Conservation (phyloP, 495 filamentous ascomycete genomes). For the Chaetomium tenue region DNA sequence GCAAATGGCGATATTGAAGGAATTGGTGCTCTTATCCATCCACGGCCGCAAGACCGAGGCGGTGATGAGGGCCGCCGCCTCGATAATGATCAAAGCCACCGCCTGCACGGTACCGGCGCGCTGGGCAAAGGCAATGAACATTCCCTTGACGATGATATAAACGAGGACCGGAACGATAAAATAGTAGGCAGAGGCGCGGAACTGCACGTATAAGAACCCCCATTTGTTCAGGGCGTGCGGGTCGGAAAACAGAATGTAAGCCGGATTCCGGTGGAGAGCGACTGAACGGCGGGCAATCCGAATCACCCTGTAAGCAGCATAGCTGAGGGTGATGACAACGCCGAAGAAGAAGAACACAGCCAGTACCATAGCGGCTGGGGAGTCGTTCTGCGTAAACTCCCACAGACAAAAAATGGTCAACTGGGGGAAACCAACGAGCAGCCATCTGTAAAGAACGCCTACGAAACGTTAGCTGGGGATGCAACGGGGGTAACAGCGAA, state of each 20-base stretch:
- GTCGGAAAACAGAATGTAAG: constrained; percentile 96
- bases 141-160: constrained; percentile 80
- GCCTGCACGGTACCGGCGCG: constrained; percentile 72
- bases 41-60: constrained; percentile 83
- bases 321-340: constrained; percentile 74
- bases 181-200: constrained; percentile 94
- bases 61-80: constrained; percentile 74
- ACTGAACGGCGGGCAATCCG: constrained; percentile 84
- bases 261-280: constrained; percentile 90
- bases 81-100: constrained; percentile 79
- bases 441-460: constrained; percentile 87
- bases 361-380: constrained; percentile 80
- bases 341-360: constrained; percentile 88
- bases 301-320: constrained; percentile 87
- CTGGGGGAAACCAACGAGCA: constrained; percentile 91
- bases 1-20: constrained; percentile 91
- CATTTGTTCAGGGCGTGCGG: constrained; percentile 92
- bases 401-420: constrained; percentile 89
- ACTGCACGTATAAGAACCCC: constrained; percentile 98
- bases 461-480: constrained; percentile 33
- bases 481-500: not conserved
- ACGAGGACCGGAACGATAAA: constrained; percentile 81
- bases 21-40: constrained; percentile 99
- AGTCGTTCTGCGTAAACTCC: constrained; percentile 87
- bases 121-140: constrained; percentile 89